Percentiles rank a stretch among this genome's conserved stretches.
phyloP scores from a whole-genome alignment of 2,329 filamentous ascomycete genomes.

The Verticillium alfalfae region DNA sequence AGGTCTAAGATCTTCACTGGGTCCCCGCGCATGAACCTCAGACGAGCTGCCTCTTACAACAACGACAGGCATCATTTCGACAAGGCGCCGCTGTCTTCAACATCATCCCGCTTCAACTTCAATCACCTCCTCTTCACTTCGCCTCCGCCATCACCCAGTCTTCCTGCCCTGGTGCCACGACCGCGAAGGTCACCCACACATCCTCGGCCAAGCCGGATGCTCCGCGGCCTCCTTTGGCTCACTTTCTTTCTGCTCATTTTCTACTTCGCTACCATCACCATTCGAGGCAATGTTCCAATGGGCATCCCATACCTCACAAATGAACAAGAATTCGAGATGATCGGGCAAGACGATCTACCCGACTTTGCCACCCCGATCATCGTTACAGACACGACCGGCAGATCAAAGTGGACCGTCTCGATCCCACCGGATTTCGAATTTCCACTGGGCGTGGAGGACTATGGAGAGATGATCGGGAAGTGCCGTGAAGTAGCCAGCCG shows the following conservation, averaged over 20 bases:
- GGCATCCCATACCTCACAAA: constrained; percentile 27
- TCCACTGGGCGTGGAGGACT: constrained; percentile 60
- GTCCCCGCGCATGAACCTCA: constrained; percentile 53
- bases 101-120: constrained; percentile 58
- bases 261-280: constrained; percentile 36
- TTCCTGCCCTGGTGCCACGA: constrained; percentile 62
- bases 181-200: constrained; percentile 56
- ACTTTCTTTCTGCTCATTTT: constrained; percentile 42
- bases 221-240: constrained; percentile 51
- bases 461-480: constrained; percentile 63
- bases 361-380: constrained; percentile 68
- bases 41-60: constrained; percentile 52
- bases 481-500: constrained; percentile 59
- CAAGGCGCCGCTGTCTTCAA: constrained; percentile 50
- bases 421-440: constrained; percentile 65
- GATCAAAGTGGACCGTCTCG: constrained; percentile 72
- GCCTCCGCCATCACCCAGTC: constrained; percentile 64
- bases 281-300: constrained; percentile 22
- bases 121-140: constrained; percentile 62
- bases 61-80: constrained; percentile 32
- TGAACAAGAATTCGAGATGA: constrained; percentile 55
- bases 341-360: constrained; percentile 60
- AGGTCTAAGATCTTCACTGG: constrained; percentile 43
- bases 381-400: constrained; percentile 58
- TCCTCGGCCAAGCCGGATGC: constrained; percentile 51